These are phyloP conservation scores for Puccinia horiana DNA, from an alignment of 1,284 basidiomycete species.

Conservation along the genomic window DNA sequence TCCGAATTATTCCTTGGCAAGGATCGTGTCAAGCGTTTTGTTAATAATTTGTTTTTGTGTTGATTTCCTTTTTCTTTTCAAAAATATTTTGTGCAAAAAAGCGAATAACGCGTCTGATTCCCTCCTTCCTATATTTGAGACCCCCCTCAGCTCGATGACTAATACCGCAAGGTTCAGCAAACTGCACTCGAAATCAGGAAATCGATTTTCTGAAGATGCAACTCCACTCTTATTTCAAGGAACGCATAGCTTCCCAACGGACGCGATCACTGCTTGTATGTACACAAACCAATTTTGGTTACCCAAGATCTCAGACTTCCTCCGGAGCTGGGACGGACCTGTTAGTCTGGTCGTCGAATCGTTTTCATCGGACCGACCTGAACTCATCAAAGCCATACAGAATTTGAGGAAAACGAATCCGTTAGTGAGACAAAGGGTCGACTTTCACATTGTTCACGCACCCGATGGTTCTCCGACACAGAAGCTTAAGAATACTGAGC, in stretches of 20 bases:
- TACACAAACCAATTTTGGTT: constrained; percentile 57
- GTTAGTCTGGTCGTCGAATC: constrained; percentile 55
- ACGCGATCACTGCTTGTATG: constrained; percentile 55
- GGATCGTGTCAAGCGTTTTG: not conserved
- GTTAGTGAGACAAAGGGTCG: constrained; percentile 53
- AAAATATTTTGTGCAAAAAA: not conserved
- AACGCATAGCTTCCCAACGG: not conserved
- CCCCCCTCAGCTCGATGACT: constrained; percentile 19
- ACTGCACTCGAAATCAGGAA: constrained; percentile 39
- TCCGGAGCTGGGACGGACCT: constrained; percentile 55
- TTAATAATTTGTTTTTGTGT: not conserved
- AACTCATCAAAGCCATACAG: constrained; percentile 26
- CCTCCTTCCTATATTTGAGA: not conserved
- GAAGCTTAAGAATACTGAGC: constrained; percentile 52
- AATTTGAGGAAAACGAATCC: constrained; percentile 52
- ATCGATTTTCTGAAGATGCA: constrained; percentile 26
- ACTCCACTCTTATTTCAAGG: constrained; percentile 40
- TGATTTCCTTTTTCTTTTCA: not conserved
- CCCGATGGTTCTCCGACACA: constrained; percentile 50
- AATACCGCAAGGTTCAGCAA: constrained; percentile 36
- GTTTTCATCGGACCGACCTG: constrained; percentile 51
- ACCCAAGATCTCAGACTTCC: constrained; percentile 52
- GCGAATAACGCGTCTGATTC: not conserved
- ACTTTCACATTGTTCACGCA: constrained; percentile 55
- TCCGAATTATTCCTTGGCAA: not conserved